These are phyloP conservation scores for Fragilaria radians DNA, from an alignment of 108 stramenopile species.

Conservation along the genomic window DNA sequence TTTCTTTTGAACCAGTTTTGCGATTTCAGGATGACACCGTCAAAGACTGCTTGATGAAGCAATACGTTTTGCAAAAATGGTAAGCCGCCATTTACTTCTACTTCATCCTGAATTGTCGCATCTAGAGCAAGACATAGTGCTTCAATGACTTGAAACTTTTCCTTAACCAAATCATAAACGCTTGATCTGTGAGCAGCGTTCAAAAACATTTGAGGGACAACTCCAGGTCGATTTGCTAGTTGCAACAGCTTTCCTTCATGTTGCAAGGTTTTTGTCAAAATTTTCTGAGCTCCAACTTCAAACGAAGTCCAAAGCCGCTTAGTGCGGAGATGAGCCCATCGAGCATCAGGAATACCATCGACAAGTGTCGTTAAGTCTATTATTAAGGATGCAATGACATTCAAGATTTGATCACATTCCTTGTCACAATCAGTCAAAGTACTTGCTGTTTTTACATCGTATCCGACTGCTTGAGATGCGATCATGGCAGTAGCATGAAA, in stretches of 20 bases:
- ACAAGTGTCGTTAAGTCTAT: neutral
- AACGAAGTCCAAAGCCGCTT: neutral
- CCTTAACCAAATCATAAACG: neutral
- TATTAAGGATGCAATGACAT: neutral
- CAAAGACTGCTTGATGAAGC: neutral
- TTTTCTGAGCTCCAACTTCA: neutral
- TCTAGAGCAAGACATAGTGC: neutral
- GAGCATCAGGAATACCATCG: neutral
- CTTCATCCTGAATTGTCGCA: neutral
- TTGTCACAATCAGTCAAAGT: constrained; percentile 2
- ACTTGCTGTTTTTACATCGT: neutral
- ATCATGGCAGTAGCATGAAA: neutral
- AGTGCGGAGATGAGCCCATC: neutral
- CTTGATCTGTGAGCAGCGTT: constrained; percentile 1
- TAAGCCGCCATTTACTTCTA: neutral
- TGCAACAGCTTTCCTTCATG: constrained; percentile 2
- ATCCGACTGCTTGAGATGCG: neutral
- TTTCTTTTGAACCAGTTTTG: neutral
- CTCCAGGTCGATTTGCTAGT: constrained; percentile 9
- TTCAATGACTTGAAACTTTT: neutral
- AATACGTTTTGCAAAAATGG: neutral
- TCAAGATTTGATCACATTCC: constrained; percentile 1
- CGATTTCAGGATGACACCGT: neutral
- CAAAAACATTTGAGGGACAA: constrained; percentile 9
- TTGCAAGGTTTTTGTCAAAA: neutral